Conservation (phyloP, 805 yeast genomes). For the Starmerella khaoyaiensis region DNA sequence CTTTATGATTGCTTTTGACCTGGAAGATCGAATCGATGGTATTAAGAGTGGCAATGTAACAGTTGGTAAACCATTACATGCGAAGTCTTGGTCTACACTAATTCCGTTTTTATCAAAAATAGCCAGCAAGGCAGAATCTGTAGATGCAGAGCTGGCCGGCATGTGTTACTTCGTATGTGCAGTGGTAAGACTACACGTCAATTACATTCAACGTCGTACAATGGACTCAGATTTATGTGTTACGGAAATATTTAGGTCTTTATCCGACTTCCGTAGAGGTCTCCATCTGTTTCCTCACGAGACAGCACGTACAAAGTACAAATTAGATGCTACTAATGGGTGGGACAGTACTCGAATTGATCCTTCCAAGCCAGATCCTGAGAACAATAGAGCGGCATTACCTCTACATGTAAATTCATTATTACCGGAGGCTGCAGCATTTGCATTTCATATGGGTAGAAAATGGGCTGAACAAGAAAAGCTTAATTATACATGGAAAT, state of each 20-base stretch:
- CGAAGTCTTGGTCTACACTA: conserved; percentile 27
- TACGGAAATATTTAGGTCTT: conserved; percentile 10
- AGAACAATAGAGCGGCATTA: conserved; percentile 26
- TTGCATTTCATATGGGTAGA: conserved; percentile 27
- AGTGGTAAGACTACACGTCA: conserved; percentile 23
- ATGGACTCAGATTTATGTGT: conserved; percentile 7
- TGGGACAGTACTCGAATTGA: conserved; percentile 19
- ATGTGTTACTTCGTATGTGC: conserved; percentile 27
- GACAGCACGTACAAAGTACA: conserved; percentile 18
- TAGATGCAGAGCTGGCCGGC: conserved; percentile 24
- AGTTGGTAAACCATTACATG: conserved; percentile 3
- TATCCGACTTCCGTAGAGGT: conserved; percentile 25
- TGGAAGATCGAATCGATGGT: conserved; percentile 29
- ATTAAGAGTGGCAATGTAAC: conserved; percentile 15
- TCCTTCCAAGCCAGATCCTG: conserved; percentile 25
- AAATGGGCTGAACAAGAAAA: conserved; percentile 29
- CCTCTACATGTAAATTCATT: conserved; percentile 31
- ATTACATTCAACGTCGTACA: conserved; percentile 6
- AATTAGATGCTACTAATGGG: conserved; percentile 3
- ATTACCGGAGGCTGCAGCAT: conserved; percentile 32
- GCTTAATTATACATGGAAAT: conserved; percentile 25
- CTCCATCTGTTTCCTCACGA: conserved; percentile 20
- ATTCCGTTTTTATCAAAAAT: conserved; percentile 27
- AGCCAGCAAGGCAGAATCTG: conserved; percentile 21
- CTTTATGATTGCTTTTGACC: conserved; percentile 30